Conservation (phyloP, 345 rosid species). For the Euphorbia tirucalli region DNA sequence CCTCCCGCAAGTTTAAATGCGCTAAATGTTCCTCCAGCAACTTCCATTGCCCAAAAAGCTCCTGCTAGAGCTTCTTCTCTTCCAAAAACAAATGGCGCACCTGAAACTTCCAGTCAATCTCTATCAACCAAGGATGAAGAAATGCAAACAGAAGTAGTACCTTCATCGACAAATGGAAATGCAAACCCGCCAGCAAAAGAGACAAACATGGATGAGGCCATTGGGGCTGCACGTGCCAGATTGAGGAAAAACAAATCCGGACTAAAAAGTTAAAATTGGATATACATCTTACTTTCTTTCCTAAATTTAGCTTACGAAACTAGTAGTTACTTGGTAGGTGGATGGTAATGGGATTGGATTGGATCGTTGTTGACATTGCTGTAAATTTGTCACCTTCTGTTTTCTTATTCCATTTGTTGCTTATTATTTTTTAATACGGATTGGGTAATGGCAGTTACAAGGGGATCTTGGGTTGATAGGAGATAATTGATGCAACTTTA, state of each 20-base stretch:
- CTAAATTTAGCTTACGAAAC: constrained; percentile 26
- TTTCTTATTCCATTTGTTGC: constrained; percentile 47
- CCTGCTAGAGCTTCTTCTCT: constrained; percentile 26
- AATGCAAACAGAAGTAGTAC: constrained; percentile 40
- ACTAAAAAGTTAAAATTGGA: constrained; percentile 25
- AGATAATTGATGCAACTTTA: constrained; percentile 11
- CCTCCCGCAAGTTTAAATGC: constrained; percentile 27
- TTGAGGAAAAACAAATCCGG: constrained; percentile 53
- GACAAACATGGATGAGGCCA: constrained; percentile 49
- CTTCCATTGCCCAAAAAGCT: constrained; percentile 20
- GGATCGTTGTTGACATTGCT: constrained; percentile 26
- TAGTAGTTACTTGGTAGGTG: constrained; percentile 32
- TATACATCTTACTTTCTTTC: background rate
- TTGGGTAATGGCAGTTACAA: constrained; percentile 14
- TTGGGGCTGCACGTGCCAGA: constrained; percentile 38
- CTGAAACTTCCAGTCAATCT: constrained; percentile 38
- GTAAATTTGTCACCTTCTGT: constrained; percentile 38
- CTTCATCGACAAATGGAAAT: constrained; percentile 39
- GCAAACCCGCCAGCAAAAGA: constrained; percentile 48
- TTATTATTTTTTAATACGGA: constrained; percentile 29
- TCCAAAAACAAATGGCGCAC: constrained; percentile 27
- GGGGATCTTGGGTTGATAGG: constrained; percentile 12
- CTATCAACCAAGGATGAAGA: constrained; percentile 41
- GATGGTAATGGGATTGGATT: constrained; percentile 28
- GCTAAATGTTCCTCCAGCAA: constrained; percentile 19